phyloP scores from a whole-genome alignment of 148 eudicot genomes.

The Gaultheria prostrata region DNA sequence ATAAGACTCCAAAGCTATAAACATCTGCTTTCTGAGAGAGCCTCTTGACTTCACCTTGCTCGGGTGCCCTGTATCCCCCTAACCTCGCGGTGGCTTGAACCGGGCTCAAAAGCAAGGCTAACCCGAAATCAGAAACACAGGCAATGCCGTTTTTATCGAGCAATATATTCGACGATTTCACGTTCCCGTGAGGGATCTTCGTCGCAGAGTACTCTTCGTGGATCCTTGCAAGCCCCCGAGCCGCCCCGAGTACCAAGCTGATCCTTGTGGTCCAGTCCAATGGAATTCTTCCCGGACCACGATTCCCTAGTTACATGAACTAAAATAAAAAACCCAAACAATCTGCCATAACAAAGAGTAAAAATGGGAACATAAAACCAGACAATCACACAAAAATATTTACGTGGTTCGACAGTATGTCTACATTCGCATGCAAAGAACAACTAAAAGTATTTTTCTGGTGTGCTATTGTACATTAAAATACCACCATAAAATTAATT shows the following conservation, averaged over 20 bases:
- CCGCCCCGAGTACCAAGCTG: conserved; percentile 83
- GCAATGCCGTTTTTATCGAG: conserved; percentile 81
- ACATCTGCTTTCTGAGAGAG: conserved; percentile 88
- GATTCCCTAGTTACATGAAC: conserved; percentile 48
- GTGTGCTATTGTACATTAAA: too few relatives aligned
- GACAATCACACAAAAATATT: not conserved
- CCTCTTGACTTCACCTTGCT: conserved; percentile 56
- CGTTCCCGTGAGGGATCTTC: conserved; percentile 83
- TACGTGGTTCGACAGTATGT: too few relatives aligned
- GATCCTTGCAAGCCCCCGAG: conserved; percentile 75
- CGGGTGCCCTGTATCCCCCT: conserved; percentile 87
- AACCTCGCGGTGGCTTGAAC: conserved; percentile 72
- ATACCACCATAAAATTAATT: too few relatives aligned
- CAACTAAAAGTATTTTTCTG: too few relatives aligned
- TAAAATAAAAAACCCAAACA: conserved; percentile 9
- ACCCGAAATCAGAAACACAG: conserved; percentile 82
- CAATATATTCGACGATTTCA: conserved; percentile 79
- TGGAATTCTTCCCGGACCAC: conserved; percentile 94
- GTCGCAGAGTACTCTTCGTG: conserved; percentile 63
- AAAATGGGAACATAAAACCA: not conserved
- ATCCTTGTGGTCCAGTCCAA: conserved; percentile 94
- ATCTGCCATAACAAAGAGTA: not conserved
- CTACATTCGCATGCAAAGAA: too few relatives aligned
- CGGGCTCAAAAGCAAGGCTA: conserved; percentile 73
- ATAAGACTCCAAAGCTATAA: conserved; percentile 76